A percentile compares a stretch with the other conserved stretches of the same genome.
These are phyloP conservation scores for Stagonosporopsis tanaceti DNA, from an alignment of 2,329 filamentous ascomycete species.

Conservation along the genomic window DNA sequence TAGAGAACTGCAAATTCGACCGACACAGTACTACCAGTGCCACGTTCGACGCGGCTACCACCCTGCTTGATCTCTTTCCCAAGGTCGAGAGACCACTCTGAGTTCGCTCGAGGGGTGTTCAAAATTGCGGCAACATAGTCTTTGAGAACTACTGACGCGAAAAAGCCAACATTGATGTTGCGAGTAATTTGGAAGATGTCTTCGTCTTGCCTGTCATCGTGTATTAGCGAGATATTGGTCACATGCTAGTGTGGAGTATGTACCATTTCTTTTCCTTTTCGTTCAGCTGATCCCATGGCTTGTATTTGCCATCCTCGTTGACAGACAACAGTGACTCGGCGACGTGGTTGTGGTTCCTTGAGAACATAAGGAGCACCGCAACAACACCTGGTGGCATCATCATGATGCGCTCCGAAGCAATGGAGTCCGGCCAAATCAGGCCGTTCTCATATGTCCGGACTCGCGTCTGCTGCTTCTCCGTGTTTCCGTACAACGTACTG, in stretches of 20 bases:
- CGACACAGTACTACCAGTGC: slow-evolving; percentile 81
- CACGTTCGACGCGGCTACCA: slow-evolving; percentile 67
- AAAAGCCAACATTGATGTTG: slow-evolving; percentile 60
- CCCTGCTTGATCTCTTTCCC: slow-evolving; percentile 63
- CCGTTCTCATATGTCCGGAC: slow-evolving; percentile 72
- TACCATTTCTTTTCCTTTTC: slow-evolving; percentile 48
- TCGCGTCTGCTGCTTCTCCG: slow-evolving; percentile 68
- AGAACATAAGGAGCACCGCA: slow-evolving; percentile 71
- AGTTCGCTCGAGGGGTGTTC: slow-evolving; percentile 74
- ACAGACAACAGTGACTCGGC: slow-evolving; percentile 79
- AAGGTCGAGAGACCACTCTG: slow-evolving; percentile 83
- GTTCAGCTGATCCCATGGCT: slow-evolving; percentile 71
- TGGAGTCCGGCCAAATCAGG: slow-evolving; percentile 72
- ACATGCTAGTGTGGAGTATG: slow-evolving; percentile 43
- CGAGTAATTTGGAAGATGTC: slow-evolving; percentile 64
- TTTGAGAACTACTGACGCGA: slow-evolving; percentile 71
- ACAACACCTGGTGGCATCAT: slow-evolving; percentile 74
- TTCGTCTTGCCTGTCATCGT: slow-evolving; percentile 32
- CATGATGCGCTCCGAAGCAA: slow-evolving; percentile 69
- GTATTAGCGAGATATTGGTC: slow-evolving; percentile 42
- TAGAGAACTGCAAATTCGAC: slow-evolving; percentile 89
- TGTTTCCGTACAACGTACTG: slow-evolving; percentile 73
- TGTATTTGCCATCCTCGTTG: slow-evolving; percentile 80
- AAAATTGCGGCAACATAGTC: slow-evolving; percentile 83
- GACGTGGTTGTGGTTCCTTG: slow-evolving; percentile 82